Percentiles rank a stretch among this genome's conserved stretches.
Conservation (phyloP, 2,329 filamentous ascomycete species). For the Monosporascus sp. region DNA sequence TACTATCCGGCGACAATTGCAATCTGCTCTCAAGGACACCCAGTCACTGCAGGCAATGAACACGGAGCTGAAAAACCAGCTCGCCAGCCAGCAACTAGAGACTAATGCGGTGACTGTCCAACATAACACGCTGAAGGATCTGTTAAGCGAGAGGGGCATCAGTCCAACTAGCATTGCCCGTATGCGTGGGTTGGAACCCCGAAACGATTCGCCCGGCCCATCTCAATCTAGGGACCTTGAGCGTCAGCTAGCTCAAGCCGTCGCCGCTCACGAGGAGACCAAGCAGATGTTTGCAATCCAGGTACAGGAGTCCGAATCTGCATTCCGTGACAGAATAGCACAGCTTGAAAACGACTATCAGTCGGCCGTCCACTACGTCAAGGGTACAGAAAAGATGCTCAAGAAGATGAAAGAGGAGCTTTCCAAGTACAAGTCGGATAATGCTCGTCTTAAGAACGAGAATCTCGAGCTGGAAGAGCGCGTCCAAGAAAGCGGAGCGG, state of each 20-base stretch:
- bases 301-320: conserved; percentile 78
- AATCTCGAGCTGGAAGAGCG: conserved; percentile 61
- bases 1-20: conserved; percentile 82
- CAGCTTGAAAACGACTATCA: conserved; percentile 97
- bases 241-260: conserved; percentile 71
- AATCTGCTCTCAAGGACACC: conserved; percentile 74
- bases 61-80: conserved; percentile 72
- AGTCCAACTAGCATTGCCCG: conserved; percentile 69
- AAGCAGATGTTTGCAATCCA: conserved; percentile 72
- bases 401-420: conserved; percentile 98
- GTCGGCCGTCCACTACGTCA: conserved; percentile 95
- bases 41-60: conserved; percentile 78
- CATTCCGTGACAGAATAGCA: conserved; percentile 87
- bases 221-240: conserved; percentile 79
- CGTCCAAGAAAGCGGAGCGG: conserved; percentile 20
- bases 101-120: conserved; percentile 91
- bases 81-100: conserved; percentile 84
- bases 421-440: conserved; percentile 84
- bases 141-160: conserved; percentile 82
- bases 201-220: conserved; percentile 74
- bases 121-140: conserved; percentile 87
- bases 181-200: conserved; percentile 66
- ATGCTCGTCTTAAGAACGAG: conserved; percentile 75
- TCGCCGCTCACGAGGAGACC: conserved; percentile 79
- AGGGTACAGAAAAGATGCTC: conserved; percentile 98